Percentiles rank a stretch among this genome's conserved stretches.
Evolutionary conservation across 1,139 yeast genomes (phyloP).

Genomic region (Hemisphaericaspora subhashii): DNA sequence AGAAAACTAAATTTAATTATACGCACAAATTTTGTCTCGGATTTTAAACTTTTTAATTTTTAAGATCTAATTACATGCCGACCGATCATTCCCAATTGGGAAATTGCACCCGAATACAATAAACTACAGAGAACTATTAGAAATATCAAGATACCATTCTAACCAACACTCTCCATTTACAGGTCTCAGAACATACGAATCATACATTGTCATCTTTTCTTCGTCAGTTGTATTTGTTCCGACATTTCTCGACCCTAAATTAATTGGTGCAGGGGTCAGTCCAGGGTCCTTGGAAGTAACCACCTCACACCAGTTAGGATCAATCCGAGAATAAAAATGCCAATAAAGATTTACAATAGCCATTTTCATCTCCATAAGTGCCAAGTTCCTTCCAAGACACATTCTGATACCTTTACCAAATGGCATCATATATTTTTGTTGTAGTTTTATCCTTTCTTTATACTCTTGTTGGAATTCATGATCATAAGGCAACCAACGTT

Average conservation of each 20-base stretch:
- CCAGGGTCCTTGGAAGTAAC: too few relatives aligned
- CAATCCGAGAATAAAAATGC: conserved; percentile 39
- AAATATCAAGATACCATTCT: conserved; percentile 28
- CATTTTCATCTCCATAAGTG: conserved; percentile 64
- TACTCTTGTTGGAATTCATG: conserved; percentile 35
- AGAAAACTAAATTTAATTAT: too few relatives aligned
- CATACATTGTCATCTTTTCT: conserved; percentile 52
- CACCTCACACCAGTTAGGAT: conserved; percentile 47
- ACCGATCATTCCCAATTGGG: too few relatives aligned
- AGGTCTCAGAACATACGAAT: conserved; percentile 53
- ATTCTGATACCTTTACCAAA: conserved; percentile 76
- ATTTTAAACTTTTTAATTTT: too few relatives aligned
- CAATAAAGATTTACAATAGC: conserved; percentile 55
- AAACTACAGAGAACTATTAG: not conserved
- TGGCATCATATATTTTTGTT: conserved; percentile 60
- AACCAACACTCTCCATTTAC: conserved; percentile 53
- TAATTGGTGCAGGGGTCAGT: too few relatives aligned
- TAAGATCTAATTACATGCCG: too few relatives aligned
- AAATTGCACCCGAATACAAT: too few relatives aligned
- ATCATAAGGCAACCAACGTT: conserved; percentile 54
- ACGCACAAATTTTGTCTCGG: too few relatives aligned
- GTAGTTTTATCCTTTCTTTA: conserved; percentile 37
- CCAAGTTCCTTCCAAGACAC: conserved; percentile 74
- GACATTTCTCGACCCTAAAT: conserved; percentile 23
- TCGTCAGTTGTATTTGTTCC: conserved; percentile 35